Conservation (phyloP, 768 basidiomycete genomes). For the Leucosporidium creatinivorum region DNA sequence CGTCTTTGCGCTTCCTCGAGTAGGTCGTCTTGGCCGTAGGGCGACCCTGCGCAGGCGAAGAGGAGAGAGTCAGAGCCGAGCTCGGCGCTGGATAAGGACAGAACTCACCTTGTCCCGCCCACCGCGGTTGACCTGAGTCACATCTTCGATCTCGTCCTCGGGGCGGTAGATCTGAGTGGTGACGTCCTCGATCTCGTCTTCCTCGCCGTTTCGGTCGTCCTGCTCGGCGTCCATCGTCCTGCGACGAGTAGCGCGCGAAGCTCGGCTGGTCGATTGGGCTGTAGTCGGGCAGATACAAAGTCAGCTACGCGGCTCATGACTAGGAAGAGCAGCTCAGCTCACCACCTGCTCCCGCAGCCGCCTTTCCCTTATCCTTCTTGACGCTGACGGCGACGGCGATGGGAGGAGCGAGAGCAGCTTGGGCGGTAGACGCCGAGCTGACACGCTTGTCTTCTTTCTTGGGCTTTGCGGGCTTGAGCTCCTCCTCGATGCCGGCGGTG, state of each 20-base stretch:
- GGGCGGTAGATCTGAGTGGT: no score
- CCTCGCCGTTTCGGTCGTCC: not conserved
- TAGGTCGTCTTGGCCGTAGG: conserved; percentile 3
- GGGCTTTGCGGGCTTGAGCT: no score
- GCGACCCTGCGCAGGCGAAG: not conserved
- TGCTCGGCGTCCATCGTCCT: not conserved
- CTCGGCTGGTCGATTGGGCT: not conserved
- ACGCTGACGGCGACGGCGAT: not conserved
- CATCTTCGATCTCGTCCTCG: not conserved
- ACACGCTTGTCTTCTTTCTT: no score
- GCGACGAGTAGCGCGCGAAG: not conserved
- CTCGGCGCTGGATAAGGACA: not conserved
- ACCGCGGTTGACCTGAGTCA: not conserved
- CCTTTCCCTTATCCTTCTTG: not conserved
- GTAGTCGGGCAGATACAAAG: not conserved
- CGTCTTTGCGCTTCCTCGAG: not conserved
- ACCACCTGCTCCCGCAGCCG: not conserved
- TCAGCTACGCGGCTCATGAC: not conserved
- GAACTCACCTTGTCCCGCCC: not conserved
- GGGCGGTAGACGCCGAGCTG: no score
- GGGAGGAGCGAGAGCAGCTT: not conserved
- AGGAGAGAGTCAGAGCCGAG: not conserved
- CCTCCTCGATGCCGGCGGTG: no score
- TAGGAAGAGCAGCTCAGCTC: not conserved
- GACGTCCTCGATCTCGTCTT: not conserved